A percentile compares a stretch with the other conserved stretches of the same genome.
Evolutionary conservation across 2,329 filamentous ascomycete species (phyloP).

Genomic region (Xylaria sp.): DNA sequence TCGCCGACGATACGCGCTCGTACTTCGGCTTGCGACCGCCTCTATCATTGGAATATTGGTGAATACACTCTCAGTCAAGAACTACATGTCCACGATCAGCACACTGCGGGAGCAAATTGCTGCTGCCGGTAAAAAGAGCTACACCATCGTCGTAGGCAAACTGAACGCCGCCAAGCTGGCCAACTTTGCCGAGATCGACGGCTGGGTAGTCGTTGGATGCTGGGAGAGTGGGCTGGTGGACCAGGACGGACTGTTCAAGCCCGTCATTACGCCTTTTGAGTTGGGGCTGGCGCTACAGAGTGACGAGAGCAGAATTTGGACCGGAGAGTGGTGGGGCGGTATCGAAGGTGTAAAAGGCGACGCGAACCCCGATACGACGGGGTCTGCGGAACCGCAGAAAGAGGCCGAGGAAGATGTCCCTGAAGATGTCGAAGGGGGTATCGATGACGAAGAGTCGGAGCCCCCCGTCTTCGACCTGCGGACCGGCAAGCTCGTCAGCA

Average conservation of each 20-base stretch:
- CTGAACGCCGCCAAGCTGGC: slow-evolving; percentile 95
- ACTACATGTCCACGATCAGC: slow-evolving; percentile 85
- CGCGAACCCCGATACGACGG: slow-evolving; percentile 40
- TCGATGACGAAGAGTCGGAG: slow-evolving; percentile 75
- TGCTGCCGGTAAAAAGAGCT: slow-evolving; percentile 89
- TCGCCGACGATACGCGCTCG: slow-evolving; percentile 86
- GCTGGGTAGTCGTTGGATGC: slow-evolving; percentile 97
- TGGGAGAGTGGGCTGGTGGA: slow-evolving; percentile 97
- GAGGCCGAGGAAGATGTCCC: slow-evolving; percentile 32
- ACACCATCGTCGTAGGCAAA: slow-evolving; percentile 96
- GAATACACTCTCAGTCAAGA: slow-evolving; percentile 91
- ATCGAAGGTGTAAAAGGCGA: slow-evolving; percentile 74
- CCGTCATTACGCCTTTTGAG: slow-evolving; percentile 96
- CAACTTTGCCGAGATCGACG: slow-evolving; percentile 94
- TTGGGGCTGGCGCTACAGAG: slow-evolving; percentile 78
- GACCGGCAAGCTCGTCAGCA: slow-evolving; percentile 83
- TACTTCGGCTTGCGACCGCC: slow-evolving; percentile 81
- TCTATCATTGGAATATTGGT: slow-evolving; percentile 93
- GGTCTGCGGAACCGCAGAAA: slow-evolving; percentile 39
- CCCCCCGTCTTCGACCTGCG: slow-evolving; percentile 92
- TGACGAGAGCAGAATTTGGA: slow-evolving; percentile 84
- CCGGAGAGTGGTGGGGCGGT: slow-evolving; percentile 87
- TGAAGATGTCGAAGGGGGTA: slow-evolving; percentile 54
- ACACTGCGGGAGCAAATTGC: slow-evolving; percentile 78
- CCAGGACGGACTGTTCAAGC: slow-evolving; percentile 86